phyloP scores from a whole-genome alignment of 176 grass and related monocot genomes.

The Zea mays region DNA sequence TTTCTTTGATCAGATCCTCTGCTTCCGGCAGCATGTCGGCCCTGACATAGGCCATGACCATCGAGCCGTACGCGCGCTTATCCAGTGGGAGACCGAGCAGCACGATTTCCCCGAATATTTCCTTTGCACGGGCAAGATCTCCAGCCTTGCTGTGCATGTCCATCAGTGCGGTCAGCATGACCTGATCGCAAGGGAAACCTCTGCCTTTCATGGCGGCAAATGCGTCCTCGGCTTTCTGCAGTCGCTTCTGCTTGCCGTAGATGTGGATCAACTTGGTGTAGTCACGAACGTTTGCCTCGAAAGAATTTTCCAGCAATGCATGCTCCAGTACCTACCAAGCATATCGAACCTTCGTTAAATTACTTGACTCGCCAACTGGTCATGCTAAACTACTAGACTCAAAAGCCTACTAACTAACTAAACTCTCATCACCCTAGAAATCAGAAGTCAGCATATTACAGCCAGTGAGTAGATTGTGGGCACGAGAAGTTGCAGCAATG shows the following conservation, averaged over 20 bases:
- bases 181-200: slow-evolving; percentile 71
- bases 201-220: slow-evolving; percentile 64
- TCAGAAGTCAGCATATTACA: neutral
- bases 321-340: slow-evolving; percentile 57
- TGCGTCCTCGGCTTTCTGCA: slow-evolving; percentile 65
- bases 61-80: slow-evolving; percentile 74
- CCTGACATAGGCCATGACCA: slow-evolving; percentile 91
- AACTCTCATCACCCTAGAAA: neutral
- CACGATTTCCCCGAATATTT: slow-evolving; percentile 65
- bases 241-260: slow-evolving; percentile 67
- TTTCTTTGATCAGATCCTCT: slow-evolving; percentile 62
- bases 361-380: neutral
- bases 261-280: slow-evolving; percentile 81
- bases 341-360: neutral
- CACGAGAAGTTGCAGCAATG: neutral
- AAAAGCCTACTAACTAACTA: neutral
- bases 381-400: neutral
- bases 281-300: slow-evolving; percentile 73
- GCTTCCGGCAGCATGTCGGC: slow-evolving; percentile 63
- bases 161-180: slow-evolving; percentile 62
- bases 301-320: slow-evolving; percentile 66
- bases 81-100: slow-evolving; percentile 63
- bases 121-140: slow-evolving; percentile 50
- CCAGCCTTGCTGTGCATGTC: slow-evolving; percentile 65
- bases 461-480: neutral